A percentile compares a stretch with the other conserved stretches of the same genome.
phyloP scores from a whole-genome alignment of 371 early-diverging fungal species.

The Smittium culicis region DNA sequence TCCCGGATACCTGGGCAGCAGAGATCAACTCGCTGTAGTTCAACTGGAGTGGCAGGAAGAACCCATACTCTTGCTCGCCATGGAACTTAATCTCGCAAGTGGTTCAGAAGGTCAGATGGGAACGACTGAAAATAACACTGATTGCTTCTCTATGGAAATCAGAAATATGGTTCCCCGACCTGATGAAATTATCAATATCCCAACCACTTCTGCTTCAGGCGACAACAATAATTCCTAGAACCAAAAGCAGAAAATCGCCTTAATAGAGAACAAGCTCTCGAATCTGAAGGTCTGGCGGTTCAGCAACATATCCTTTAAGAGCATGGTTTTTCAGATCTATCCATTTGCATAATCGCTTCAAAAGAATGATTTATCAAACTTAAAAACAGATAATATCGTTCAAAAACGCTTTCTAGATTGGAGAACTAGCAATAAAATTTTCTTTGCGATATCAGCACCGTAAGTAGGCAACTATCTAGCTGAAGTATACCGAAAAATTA shows the following conservation, averaged over 20 bases:
- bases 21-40: not conserved
- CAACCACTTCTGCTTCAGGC: not conserved
- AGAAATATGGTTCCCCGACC: not conserved
- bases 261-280: not conserved
- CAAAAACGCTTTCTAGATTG: not conserved
- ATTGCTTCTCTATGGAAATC: not conserved
- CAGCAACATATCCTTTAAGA: not conserved
- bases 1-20: not conserved
- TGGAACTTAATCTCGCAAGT: not conserved
- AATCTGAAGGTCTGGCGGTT: not conserved
- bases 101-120: not conserved
- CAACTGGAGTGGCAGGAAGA: not conserved
- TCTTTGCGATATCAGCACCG: not conserved
- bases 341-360: not conserved
- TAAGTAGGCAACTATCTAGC: not conserved
- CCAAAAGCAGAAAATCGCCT: conserved; percentile 1
- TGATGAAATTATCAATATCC: not conserved
- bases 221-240: not conserved
- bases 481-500: not conserved
- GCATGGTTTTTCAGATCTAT: not conserved
- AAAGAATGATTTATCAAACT: not conserved
- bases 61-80: not conserved
- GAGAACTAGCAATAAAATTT: not conserved
- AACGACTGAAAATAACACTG: not conserved
- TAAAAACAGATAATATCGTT: not conserved